Percentiles rank a stretch among this genome's conserved stretches.
phyloP scores from a whole-genome alignment of 805 yeast species.

The Candida oleophila region DNA sequence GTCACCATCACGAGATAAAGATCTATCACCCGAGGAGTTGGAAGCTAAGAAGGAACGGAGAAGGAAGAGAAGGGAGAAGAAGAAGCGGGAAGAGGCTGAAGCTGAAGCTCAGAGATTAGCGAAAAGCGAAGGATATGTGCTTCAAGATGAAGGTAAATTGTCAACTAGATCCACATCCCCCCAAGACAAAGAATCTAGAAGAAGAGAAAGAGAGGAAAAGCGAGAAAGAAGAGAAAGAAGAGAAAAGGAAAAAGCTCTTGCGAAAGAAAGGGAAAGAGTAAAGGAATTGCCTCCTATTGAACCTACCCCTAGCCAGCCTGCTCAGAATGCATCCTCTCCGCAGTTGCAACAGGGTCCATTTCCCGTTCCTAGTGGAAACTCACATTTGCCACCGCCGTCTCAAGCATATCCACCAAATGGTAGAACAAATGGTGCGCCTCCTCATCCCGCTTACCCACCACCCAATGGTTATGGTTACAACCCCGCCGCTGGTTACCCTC shows the following conservation, averaged over 20 bases:
- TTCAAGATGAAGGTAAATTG: slow-evolving; percentile 2
- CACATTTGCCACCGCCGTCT: slow-evolving; percentile 5
- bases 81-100: slow-evolving; percentile 16
- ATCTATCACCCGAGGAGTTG: slow-evolving; percentile 7
- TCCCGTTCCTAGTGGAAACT: slow-evolving; percentile 3
- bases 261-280: neutral
- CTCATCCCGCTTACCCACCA: neutral
- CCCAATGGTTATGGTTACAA: slow-evolving; percentile 1
- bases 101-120: slow-evolving; percentile 2
- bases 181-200: slow-evolving; percentile 2
- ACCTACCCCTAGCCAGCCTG: slow-evolving; percentile 6
- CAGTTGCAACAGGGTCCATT: slow-evolving; percentile 1
- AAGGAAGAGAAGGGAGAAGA: slow-evolving; percentile 17
- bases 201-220: slow-evolving; percentile 7
- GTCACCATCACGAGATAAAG: neutral
- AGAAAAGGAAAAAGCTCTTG: neutral
- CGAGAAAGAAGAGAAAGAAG: slow-evolving; percentile 8
- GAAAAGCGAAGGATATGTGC: neutral
- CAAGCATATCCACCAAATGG: slow-evolving; percentile 1
- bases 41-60: slow-evolving; percentile 14
- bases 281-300: neutral
- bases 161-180: slow-evolving; percentile 4
- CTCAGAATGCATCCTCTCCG: slow-evolving; percentile 7
- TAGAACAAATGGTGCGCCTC: neutral
- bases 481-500: neutral